Conservation (phyloP, 345 rosid species). For the Eucalyptus polybractea region DNA sequence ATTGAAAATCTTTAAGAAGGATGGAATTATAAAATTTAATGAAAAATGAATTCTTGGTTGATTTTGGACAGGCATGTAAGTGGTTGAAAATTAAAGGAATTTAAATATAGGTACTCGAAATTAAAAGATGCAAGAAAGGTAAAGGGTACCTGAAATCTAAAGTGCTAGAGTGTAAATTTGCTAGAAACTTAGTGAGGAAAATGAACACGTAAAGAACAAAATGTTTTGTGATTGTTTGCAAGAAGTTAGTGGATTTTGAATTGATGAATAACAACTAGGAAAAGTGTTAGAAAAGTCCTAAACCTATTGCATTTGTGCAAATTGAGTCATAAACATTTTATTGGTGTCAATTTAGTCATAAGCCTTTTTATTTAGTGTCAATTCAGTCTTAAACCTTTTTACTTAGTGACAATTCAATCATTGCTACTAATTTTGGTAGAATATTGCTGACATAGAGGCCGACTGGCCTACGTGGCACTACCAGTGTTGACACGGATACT, state of each 20-base stretch:
- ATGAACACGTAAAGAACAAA: not conserved
- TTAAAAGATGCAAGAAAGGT: not conserved
- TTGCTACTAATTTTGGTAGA: no score
- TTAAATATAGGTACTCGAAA: not conserved
- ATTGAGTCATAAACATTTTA: no score
- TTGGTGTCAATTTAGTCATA: no score
- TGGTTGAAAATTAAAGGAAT: not conserved
- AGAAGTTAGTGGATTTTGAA: not conserved
- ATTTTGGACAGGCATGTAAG: not conserved
- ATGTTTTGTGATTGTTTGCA: no score
- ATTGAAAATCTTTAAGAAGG: not conserved
- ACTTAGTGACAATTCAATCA: no score
- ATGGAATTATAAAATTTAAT: not conserved
- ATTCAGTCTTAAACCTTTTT: no score
- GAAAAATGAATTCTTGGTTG: not conserved
- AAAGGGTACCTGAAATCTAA: not conserved
- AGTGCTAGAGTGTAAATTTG: not conserved
- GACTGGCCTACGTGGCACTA: accelerated
- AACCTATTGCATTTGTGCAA: not conserved
- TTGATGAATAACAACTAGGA: not conserved
- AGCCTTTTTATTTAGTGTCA: no score
- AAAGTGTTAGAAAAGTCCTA: not conserved
- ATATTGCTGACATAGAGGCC: no score
- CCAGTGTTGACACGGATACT: accelerated
- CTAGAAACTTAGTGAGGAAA: not conserved